Evolutionary conservation across 2,329 filamentous ascomycete species (phyloP), one percentile per base, ranked within the genome.

Genomic region (Plenodomus lindquistii): DNA sequence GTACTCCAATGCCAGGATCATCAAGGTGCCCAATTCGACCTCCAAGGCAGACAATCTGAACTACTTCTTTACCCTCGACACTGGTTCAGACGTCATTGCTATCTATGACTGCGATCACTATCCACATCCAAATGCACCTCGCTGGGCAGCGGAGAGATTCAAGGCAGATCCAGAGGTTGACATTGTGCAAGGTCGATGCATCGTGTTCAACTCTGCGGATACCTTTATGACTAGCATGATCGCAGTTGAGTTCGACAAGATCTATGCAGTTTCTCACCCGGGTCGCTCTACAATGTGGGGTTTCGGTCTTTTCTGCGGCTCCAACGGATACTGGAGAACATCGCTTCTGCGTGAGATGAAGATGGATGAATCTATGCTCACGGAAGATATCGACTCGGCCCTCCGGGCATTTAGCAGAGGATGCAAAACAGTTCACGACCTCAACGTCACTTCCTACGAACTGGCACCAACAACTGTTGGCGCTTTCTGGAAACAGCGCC

Each of bases 31-130:
- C 0, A 73, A 73, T 44, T 79, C 77, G 5, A 79, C 71, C 9
- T 79, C 77, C 0, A 79, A 79, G 52, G 77, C 77, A 17, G 76
- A 79, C 59, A 79, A 79, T 45, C 65, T 79, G 41, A 79, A 79
- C 63, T 73, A 77, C 58, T 79, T 77, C 56, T 73, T 77, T 55
- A 70, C 66, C 3, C 59, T 77, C 16, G 62, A 76, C 17, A 77
- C 73, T 7, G 73, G 73, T 17, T 72, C 76, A 4, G 74, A 79
- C 35, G 62, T 78, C 37, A 77, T 74, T 49, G 75, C 76, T 15
- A 77, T 80, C 40, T 80, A 77, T 55, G 77, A 80, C 55, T 78
- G 74, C 49, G 77, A 79, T 51, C 77, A 80, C 60, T 78, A 78
- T 45, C 75, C 77, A 6, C 77, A 80, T 46, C 77, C 77, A 2